phyloP scores from a whole-genome alignment of 129 eudicot genomes.

The Chrysanthemum makinoi region DNA sequence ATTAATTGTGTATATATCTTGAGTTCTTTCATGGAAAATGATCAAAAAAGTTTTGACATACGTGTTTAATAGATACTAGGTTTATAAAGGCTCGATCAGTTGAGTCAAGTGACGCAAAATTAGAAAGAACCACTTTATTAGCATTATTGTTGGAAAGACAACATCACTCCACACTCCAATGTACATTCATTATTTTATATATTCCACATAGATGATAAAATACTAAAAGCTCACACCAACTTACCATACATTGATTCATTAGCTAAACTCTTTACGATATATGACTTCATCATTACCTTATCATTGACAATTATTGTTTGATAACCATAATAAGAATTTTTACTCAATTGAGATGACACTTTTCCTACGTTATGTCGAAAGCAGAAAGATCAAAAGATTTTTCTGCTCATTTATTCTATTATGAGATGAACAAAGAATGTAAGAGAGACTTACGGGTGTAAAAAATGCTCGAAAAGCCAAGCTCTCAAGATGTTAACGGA shows the following conservation, averaged over 20 bases:
- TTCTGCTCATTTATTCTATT: background rate
- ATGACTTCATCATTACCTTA: constrained; percentile 21
- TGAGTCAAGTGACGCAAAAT: constrained; percentile 11
- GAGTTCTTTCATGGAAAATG: background rate
- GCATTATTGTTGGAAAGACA: constrained; percentile 34
- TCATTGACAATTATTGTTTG: constrained; percentile 26
- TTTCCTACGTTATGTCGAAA: background rate
- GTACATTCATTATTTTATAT: constrained; percentile 14
- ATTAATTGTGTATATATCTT: constrained; percentile 8
- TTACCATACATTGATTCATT: constrained; percentile 10
- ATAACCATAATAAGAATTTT: constrained; percentile 2
- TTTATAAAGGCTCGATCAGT: constrained; percentile 23
- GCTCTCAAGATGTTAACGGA: constrained; percentile 93
- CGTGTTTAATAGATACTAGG: background rate
- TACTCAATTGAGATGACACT: background rate
- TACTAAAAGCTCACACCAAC: constrained; percentile 25
- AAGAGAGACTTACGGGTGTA: constrained; percentile 91
- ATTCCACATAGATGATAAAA: background rate
- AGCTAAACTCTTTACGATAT: background rate
- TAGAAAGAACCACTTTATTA: constrained; percentile 32
- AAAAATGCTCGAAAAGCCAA: constrained; percentile 99
- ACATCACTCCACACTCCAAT: constrained; percentile 25
- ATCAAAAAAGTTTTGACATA: too few relatives aligned
- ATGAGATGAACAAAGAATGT: background rate
- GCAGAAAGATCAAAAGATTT: background rate